Conservation (phyloP, 2,329 filamentous ascomycete genomes). For the Aspergillus pseudoviridinutans region DNA sequence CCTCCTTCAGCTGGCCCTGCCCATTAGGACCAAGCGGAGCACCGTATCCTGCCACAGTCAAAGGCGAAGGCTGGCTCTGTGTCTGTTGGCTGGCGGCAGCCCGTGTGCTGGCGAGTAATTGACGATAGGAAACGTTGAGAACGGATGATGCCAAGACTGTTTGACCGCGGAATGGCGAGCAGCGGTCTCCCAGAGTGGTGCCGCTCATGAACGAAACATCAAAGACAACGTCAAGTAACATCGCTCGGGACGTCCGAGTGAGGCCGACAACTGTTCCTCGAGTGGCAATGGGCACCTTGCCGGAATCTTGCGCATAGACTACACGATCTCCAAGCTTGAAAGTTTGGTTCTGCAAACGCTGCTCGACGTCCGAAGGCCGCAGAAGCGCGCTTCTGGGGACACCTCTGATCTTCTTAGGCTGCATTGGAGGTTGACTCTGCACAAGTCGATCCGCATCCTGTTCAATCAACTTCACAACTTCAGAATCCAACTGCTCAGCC, state of each 20-base stretch:
- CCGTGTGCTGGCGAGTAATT: constrained; percentile 62
- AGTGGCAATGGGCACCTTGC: constrained; percentile 89
- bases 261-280: constrained; percentile 93
- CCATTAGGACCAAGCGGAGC: constrained; percentile 55
- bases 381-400: constrained; percentile 84
- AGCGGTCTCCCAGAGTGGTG: constrained; percentile 83
- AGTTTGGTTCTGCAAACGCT: constrained; percentile 77
- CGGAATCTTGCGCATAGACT: constrained; percentile 86
- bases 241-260: constrained; percentile 77
- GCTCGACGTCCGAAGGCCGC: constrained; percentile 93
- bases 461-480: constrained; percentile 78
- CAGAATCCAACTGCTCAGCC: constrained; percentile 91
- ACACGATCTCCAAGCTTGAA: constrained; percentile 87
- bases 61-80: constrained; percentile 54
- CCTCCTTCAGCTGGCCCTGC: constrained; percentile 57
- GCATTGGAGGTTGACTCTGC: constrained; percentile 49
- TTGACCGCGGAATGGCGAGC: constrained; percentile 88
- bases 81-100: constrained; percentile 42
- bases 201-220: constrained; percentile 97
- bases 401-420: constrained; percentile 67
- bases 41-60: constrained; percentile 55
- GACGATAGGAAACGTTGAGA: constrained; percentile 77
- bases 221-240: constrained; percentile 87
- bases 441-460: constrained; percentile 64
- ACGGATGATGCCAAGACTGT: constrained; percentile 86